Base-by-base conservation (phyloP, 2,329 filamentous ascomycete genomes). In the Fusarium coicis region DNA sequence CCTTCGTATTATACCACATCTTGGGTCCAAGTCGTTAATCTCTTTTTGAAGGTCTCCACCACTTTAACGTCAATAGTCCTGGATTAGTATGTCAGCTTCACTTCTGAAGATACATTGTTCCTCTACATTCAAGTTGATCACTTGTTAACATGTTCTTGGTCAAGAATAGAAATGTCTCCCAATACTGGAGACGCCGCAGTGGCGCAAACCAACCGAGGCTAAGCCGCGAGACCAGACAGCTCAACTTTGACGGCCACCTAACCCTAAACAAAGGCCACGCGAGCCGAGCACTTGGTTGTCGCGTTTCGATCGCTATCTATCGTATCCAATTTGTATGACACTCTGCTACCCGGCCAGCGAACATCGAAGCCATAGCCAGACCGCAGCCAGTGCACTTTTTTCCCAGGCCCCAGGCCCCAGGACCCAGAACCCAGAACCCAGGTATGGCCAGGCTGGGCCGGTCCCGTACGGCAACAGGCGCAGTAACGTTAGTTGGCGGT, bases 221-320 rank as follows among this genome's bases (percentile, higher is more conserved):
- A 54, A 70, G 67, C 66, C 67, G 70, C 52, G 52, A 59, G 70
- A 43, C 34, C 62, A 63, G 44, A 53, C 26, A 52, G 37, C 37
- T 39, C 52, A 67, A 47, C 40, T 42, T 36, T 23, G 56, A 47
- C 46, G 46, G 26, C 52, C 55, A 52, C 28, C 34, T 69, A 57
- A 73, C 53, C 62, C 54, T 71, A 57, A 74, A 71, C 72, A 50
- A 72, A 73, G 63, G 62, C 70, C 70, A 76, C 63, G 70, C 74
- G 73, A 76, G 70, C 61, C 67, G 46, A 62, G 46, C 44, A 34
- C 26, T 59, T 66, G 71, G 63, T 64, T 58, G 65, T 62, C 50
- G 50, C 52, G 64, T 73, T 73, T 73, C 70, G 57, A 73, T 68
- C 61, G 60, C 40, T 56, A 61, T 47, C 40, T 56, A 61, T 47